phyloP scores from a whole-genome alignment of 352 stramenopile genomes.

The Pythium aristosporum region DNA sequence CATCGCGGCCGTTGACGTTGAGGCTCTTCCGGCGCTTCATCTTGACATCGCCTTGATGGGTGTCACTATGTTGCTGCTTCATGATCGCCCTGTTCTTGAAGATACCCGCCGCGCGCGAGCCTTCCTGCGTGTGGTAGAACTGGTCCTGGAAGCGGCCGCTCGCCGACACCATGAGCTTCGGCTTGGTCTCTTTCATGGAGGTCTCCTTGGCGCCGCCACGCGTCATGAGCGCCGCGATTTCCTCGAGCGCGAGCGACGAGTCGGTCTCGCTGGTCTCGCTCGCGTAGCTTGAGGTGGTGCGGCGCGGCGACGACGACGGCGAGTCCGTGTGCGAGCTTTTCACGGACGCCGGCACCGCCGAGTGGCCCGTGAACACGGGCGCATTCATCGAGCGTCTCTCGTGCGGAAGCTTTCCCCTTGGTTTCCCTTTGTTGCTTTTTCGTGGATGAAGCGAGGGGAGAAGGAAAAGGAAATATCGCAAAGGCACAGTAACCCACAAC shows the following conservation, averaged over 20 bases:
- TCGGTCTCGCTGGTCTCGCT: constrained; percentile 16
- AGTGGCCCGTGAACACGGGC: neutral
- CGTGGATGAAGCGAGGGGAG: neutral
- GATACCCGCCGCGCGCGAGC: constrained; percentile 74
- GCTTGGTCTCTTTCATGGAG: constrained; percentile 31
- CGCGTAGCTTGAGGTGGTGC: neutral
- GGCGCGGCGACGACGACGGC: constrained; percentile 18
- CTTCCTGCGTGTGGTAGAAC: constrained; percentile 83
- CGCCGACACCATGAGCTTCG: constrained; percentile 75
- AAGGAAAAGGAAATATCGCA: neutral
- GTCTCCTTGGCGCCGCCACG: constrained; percentile 15
- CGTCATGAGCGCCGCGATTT: constrained; percentile 27
- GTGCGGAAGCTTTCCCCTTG: neutral
- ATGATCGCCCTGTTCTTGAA: constrained; percentile 75
- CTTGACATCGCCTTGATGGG: constrained; percentile 22
- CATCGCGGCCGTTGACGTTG: constrained; percentile 73
- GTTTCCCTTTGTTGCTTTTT: constrained; percentile 1
- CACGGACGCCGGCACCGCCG: neutral
- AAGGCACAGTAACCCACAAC: neutral
- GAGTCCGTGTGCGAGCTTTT: constrained; percentile 1
- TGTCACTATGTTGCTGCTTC: constrained; percentile 39
- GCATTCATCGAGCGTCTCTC: constrained; percentile 1
- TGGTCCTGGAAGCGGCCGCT: constrained; percentile 85
- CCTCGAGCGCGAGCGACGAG: constrained; percentile 19
- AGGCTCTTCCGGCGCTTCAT: constrained; percentile 49